Conservation (phyloP, 495 filamentous ascomycete species). For the Zalerion maritima region DNA sequence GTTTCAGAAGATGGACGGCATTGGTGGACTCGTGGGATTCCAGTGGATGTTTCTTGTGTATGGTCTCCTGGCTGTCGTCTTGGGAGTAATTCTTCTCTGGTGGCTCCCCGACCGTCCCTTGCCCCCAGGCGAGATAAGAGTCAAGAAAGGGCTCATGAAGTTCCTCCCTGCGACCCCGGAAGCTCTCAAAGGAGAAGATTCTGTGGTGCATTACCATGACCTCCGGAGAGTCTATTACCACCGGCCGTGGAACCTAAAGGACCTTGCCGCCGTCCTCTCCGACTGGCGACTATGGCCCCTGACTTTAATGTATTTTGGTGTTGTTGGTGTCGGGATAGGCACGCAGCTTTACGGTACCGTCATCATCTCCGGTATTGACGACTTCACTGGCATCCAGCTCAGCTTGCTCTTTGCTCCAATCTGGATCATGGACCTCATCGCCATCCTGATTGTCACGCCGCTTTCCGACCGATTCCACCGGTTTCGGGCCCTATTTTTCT, state of each 20-base stretch:
- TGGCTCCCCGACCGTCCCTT: constrained; percentile 79
- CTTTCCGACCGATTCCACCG: constrained; percentile 78
- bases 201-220: constrained; percentile 71
- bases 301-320: constrained; percentile 84
- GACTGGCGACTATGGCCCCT: constrained; percentile 85
- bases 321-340: constrained; percentile 82
- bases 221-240: constrained; percentile 65
- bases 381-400: constrained; percentile 56
- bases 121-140: constrained; percentile 42
- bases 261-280: constrained; percentile 51
- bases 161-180: constrained; percentile 53
- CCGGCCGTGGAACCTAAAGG: constrained; percentile 50
- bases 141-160: constrained; percentile 30
- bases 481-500: constrained; percentile 74
- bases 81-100: constrained; percentile 64
- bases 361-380: constrained; percentile 64
- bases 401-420: constrained; percentile 79
- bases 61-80: constrained; percentile 54
- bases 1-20: constrained; percentile 80
- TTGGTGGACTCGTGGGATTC: constrained; percentile 63
- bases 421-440: constrained; percentile 88
- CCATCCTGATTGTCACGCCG: constrained; percentile 73
- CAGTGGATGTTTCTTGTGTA: constrained; percentile 94
- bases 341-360: constrained; percentile 75
- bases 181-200: constrained; percentile 63